A percentile compares a stretch with the other conserved stretches of the same genome.
phyloP scores from a whole-genome alignment of 352 stramenopile species.

The Nothophytophthora sp. region DNA sequence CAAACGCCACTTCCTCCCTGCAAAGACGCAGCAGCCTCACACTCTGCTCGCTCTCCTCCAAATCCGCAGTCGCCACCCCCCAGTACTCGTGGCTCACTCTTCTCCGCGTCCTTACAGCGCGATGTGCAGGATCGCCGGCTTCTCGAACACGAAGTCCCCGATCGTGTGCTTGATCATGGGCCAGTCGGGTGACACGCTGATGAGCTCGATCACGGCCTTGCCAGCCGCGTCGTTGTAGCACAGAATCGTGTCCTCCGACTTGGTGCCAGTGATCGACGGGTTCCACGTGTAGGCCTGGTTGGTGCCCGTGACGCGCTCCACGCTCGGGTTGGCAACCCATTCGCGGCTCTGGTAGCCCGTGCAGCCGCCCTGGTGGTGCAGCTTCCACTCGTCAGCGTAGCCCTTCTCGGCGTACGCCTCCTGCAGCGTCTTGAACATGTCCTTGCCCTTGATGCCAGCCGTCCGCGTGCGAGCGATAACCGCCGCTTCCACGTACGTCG shows the following conservation, averaged over 20 bases:
- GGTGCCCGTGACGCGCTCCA: conserved; percentile 17
- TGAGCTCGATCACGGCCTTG: conserved; percentile 29
- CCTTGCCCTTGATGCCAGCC: conserved; percentile 17
- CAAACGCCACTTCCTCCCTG: too few species aligned
- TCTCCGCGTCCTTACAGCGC: conserved; percentile 35
- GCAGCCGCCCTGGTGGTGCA: conserved; percentile 53
- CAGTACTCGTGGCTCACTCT: too few species aligned
- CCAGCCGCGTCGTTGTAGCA: conserved; percentile 14
- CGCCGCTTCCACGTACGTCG: conserved; percentile 49
- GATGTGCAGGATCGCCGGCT: conserved; percentile 46
- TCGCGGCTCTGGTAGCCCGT: conserved; percentile 52
- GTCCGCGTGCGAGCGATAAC: conserved; percentile 25
- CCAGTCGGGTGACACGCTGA: conserved; percentile 36
- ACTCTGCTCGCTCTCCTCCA: too few species aligned
- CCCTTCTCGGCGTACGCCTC: conserved; percentile 37
- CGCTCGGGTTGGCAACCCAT: conserved; percentile 43
- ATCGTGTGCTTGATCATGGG: conserved; percentile 41
- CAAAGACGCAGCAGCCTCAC: too few species aligned
- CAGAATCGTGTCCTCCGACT: conserved; percentile 56
- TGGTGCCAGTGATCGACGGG: conserved; percentile 53
- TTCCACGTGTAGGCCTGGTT: conserved; percentile 55
- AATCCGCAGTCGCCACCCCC: too few species aligned
- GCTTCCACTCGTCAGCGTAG: conserved; percentile 47
- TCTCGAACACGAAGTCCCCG: conserved; percentile 29
- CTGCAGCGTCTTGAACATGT: conserved; percentile 45